Evolutionary conservation across 75 land plant species (phyloP).

Genomic region (Pinus tabuliformis): DNA sequence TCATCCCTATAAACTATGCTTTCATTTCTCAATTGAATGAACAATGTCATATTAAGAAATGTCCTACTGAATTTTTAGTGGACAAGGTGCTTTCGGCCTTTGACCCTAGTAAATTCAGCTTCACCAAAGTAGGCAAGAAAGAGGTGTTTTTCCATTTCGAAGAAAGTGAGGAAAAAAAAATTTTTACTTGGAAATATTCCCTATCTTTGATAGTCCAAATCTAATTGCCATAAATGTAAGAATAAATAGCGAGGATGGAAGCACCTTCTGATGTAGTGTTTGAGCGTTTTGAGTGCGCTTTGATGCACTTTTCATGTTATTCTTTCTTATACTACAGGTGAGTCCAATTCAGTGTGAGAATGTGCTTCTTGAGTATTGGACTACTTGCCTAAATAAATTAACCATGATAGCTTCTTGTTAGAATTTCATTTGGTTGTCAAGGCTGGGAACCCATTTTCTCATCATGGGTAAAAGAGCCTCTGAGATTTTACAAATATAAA

Average conservation of each 20-base stretch:
- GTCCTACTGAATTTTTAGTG: slow-evolving; percentile 91
- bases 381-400: slow-evolving; percentile 77
- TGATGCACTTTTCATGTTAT: no score
- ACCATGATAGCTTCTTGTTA: slow-evolving; percentile 69
- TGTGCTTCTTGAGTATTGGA: slow-evolving; percentile 80
- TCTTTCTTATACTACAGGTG: no score
- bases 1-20: slow-evolving; percentile 81
- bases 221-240: slow-evolving; percentile 89
- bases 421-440: slow-evolving; percentile 77
- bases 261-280: not conserved
- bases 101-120: no score
- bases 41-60: slow-evolving; percentile 88
- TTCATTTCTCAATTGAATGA: slow-evolving; percentile 95
- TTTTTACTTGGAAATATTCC: slow-evolving; percentile 27
- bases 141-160: no score
- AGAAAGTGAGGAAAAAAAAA: slow-evolving; percentile 37
- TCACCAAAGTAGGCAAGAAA: no score
- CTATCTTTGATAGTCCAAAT: slow-evolving; percentile 61
- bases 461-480: slow-evolving; percentile 91
- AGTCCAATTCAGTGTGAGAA: no score
- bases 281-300: no score
- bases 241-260: no score
- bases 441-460: slow-evolving; percentile 76
- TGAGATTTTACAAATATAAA: slow-evolving; percentile 99
- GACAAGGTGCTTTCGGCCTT: slow-evolving; percentile 89